These are phyloP conservation scores for Saprolegnia diclina DNA, from an alignment of 352 stramenopile genomes.

Conservation along the genomic window DNA sequence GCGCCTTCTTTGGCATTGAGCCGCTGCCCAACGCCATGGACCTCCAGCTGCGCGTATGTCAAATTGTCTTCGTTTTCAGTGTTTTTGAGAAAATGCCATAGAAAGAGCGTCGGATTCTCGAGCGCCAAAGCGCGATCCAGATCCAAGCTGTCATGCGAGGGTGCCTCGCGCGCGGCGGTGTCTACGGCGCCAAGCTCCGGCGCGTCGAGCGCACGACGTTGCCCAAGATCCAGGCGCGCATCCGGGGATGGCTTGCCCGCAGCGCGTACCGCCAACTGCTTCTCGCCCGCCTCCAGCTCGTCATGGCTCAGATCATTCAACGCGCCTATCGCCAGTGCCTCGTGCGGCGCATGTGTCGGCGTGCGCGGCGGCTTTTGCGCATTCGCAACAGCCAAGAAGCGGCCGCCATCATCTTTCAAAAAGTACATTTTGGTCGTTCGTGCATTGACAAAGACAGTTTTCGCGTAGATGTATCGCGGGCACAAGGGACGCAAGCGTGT, in stretches of 20 bases:
- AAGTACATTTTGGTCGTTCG: constrained; percentile 22
- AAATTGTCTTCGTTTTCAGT: background rate
- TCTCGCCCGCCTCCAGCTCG: constrained; percentile 31
- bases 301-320: constrained; percentile 39
- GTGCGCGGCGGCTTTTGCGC: constrained; percentile 41
- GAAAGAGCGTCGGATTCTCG: constrained; percentile 43
- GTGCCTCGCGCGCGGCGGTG: constrained; percentile 62
- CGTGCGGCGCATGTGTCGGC: constrained; percentile 46
- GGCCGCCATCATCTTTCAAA: constrained; percentile 65
- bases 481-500: constrained; percentile 48
- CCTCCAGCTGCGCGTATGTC: constrained; percentile 35
- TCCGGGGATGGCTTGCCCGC: constrained; percentile 68
- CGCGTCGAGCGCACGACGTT: constrained; percentile 59
- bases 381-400: constrained; percentile 55
- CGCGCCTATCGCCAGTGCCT: constrained; percentile 47
- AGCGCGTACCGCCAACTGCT: constrained; percentile 39
- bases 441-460: background rate
- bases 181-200: constrained; percentile 60
- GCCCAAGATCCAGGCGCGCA: constrained; percentile 69
- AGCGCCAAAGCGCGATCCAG: constrained; percentile 47
- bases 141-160: constrained; percentile 82
- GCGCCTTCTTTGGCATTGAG: constrained; percentile 80
- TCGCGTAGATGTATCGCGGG: constrained; percentile 46
- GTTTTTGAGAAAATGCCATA: constrained; percentile 19
- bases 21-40: constrained; percentile 74